Conservation (phyloP, 2,329 filamentous ascomycete species). For the Fusarium miscanthi region DNA sequence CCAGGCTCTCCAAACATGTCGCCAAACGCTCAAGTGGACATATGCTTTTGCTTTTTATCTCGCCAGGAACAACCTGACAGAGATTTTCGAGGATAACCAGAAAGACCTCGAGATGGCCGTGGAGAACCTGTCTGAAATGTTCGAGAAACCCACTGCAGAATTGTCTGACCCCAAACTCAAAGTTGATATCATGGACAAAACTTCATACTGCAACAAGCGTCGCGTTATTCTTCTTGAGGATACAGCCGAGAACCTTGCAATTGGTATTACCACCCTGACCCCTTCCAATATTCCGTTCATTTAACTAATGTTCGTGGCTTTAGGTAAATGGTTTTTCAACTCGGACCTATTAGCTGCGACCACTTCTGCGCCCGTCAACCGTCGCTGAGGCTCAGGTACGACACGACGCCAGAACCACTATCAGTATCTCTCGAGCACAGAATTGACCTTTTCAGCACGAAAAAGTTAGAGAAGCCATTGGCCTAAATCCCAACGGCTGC, state of each 20-base stretch:
- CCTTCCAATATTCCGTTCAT: not conserved
- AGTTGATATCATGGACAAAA: slow-evolving; percentile 99
- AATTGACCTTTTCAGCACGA: not conserved
- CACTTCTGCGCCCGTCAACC: slow-evolving; percentile 37
- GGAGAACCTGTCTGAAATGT: slow-evolving; percentile 98
- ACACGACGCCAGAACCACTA: not conserved
- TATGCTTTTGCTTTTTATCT: slow-evolving; percentile 99
- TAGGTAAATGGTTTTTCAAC: slow-evolving; percentile 62
- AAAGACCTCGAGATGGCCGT: slow-evolving; percentile 98
- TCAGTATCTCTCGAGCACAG: not conserved
- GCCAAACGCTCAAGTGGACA: slow-evolving; percentile 99
- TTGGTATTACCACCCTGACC: slow-evolving; percentile 65
- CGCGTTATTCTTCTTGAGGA: slow-evolving; percentile 90
- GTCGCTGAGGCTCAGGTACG: slow-evolving; percentile 26
- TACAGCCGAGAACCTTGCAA: slow-evolving; percentile 90
- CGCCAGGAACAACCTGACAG: slow-evolving; percentile 92
- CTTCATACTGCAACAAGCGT: slow-evolving; percentile 93
- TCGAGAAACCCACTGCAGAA: slow-evolving; percentile 94
- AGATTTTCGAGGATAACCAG: slow-evolving; percentile 99
- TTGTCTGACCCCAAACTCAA: slow-evolving; percentile 89
- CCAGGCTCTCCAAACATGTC: slow-evolving; percentile 92
- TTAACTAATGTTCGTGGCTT: slow-evolving; percentile 39
- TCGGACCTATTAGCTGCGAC: slow-evolving; percentile 39
- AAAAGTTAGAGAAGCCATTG: not conserved
- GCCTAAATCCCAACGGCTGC: not conserved